A percentile compares a stretch with the other conserved stretches of the same genome.
Evolutionary conservation across 2,329 filamentous ascomycete species (phyloP).

Genomic region (Talaromyces sp.): DNA sequence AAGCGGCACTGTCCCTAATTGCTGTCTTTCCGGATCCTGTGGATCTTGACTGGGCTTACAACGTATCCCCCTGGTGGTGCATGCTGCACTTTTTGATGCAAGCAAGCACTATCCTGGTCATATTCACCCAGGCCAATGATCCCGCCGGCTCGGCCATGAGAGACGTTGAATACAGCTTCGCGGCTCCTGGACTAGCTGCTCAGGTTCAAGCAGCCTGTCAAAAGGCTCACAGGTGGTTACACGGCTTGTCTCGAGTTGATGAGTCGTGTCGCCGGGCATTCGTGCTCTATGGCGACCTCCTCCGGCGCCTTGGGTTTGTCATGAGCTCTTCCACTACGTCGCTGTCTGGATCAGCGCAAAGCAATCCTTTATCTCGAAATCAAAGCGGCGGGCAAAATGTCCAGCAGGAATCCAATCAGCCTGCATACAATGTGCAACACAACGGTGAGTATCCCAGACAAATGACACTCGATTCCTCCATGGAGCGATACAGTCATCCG

Average conservation of each 20-base stretch:
- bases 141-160: constrained; percentile 26
- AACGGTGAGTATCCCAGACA: neutral
- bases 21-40: constrained; percentile 39
- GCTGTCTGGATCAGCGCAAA: neutral
- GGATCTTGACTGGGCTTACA: constrained; percentile 35
- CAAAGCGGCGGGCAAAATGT: neutral
- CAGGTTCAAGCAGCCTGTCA: constrained; percentile 30
- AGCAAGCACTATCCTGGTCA: constrained; percentile 41
- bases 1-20: constrained; percentile 39
- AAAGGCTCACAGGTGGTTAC: constrained; percentile 42
- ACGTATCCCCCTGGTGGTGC: constrained; percentile 43
- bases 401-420: neutral
- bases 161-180: neutral
- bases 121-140: constrained; percentile 31
- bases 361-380: neutral
- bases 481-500: neutral
- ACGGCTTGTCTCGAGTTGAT: constrained; percentile 33
- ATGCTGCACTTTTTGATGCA: constrained; percentile 47
- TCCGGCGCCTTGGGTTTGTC: constrained; percentile 31
- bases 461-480: neutral
- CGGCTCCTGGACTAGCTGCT: constrained; percentile 28
- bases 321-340: neutral
- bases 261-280: constrained; percentile 38
- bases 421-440: neutral
- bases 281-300: constrained; percentile 33